A percentile compares a stretch with the other conserved stretches of the same genome.
These are phyloP conservation scores for Plenodomus tracheiphilus DNA, from an alignment of 2,329 filamentous ascomycete species.

Conservation along the genomic window DNA sequence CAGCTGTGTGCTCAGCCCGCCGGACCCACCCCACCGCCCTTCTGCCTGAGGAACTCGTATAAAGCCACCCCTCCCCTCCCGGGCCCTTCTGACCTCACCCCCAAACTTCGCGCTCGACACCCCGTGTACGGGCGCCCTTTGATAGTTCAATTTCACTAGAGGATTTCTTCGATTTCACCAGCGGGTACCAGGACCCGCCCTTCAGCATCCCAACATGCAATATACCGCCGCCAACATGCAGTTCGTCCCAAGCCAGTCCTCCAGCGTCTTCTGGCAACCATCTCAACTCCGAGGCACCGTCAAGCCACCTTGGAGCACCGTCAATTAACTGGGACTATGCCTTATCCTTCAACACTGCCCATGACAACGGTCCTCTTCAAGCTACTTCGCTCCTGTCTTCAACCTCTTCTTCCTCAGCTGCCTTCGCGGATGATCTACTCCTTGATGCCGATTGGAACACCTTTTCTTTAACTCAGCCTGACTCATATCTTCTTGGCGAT, in stretches of 20 bases:
- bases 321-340: constrained; percentile 35
- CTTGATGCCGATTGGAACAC: constrained; percentile 28
- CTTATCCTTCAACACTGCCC: constrained; percentile 29
- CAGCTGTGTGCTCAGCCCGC: not conserved
- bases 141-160: constrained; percentile 40
- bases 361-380: constrained; percentile 22
- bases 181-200: constrained; percentile 41
- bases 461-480: constrained; percentile 23
- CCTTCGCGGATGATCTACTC: constrained; percentile 20
- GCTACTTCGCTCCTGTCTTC: constrained; percentile 1
- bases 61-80: constrained; percentile 20
- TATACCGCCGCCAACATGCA: constrained; percentile 25
- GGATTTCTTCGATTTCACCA: constrained; percentile 41
- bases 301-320: constrained; percentile 30
- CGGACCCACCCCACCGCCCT: constrained; percentile 1
- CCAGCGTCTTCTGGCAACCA: constrained; percentile 31
- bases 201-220: constrained; percentile 39
- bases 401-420: constrained; percentile 21
- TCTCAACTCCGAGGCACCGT: constrained; percentile 20
- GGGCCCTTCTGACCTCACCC: constrained; percentile 18
- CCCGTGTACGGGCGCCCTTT: constrained; percentile 40
- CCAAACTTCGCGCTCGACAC: constrained; percentile 38
- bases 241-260: constrained; percentile 22
- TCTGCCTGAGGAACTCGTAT: constrained; percentile 10
- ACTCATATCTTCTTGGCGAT: constrained; percentile 28